These are phyloP conservation scores for Cladorrhinum sp. DNA, from an alignment of 2,329 filamentous ascomycete species.

Conservation along the genomic window DNA sequence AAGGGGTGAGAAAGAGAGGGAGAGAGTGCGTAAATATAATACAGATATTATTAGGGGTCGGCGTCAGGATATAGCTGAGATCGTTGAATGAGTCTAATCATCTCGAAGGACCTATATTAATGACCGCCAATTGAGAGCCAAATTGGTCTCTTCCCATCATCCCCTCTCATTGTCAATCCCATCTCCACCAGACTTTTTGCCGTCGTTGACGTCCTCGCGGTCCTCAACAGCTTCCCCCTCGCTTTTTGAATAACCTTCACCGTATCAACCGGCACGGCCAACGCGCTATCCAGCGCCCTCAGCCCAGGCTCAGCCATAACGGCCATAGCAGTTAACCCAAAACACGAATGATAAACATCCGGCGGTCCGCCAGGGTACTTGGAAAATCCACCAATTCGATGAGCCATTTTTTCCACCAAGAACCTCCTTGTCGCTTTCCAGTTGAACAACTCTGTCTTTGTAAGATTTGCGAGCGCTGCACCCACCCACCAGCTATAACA, in stretches of 20 bases:
- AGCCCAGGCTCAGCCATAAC: slow-evolving; percentile 69
- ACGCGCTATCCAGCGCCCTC: slow-evolving; percentile 66
- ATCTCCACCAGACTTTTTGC: slow-evolving; percentile 15
- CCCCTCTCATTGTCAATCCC: slow-evolving; percentile 21
- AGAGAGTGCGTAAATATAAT: too few relatives aligned
- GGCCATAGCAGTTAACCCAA: slow-evolving; percentile 78
- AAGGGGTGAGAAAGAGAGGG: too few relatives aligned
- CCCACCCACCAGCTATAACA: slow-evolving; percentile 95
- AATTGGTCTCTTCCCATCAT: slow-evolving; percentile 8
- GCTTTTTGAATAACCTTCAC: slow-evolving; percentile 49
- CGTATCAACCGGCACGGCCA: slow-evolving; percentile 69
- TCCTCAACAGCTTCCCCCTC: slow-evolving; percentile 38
- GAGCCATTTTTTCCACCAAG: slow-evolving; percentile 81
- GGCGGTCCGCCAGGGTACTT: slow-evolving; percentile 67
- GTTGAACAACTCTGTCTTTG: slow-evolving; percentile 55
- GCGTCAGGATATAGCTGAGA: too few relatives aligned
- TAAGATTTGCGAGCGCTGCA: slow-evolving; percentile 53
- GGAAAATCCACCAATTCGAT: slow-evolving; percentile 78
- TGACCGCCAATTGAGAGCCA: slow-evolving; percentile 16
- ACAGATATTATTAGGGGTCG: too few relatives aligned
- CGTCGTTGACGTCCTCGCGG: slow-evolving; percentile 11
- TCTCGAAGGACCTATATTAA: too few relatives aligned
- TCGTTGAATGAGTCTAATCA: too few relatives aligned
- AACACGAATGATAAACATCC: slow-evolving; percentile 83
- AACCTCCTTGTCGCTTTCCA: slow-evolving; percentile 65